Evolutionary conservation across 2,329 filamentous ascomycete species (phyloP).

Genomic region (Hypocreales sp.): DNA sequence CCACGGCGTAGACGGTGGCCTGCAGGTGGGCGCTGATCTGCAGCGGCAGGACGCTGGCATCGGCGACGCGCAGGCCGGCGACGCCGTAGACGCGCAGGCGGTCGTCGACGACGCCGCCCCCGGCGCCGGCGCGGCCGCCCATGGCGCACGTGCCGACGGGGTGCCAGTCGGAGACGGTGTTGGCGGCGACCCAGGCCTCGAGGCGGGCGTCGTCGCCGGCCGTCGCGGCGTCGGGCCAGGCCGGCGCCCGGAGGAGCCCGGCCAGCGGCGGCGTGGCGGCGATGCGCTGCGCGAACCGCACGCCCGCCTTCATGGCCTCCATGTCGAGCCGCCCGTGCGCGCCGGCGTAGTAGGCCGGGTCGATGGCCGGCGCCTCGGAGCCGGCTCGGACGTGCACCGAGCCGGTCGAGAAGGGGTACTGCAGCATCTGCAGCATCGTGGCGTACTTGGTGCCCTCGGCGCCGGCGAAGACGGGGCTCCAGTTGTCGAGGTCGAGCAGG

Average conservation of each 20-base stretch:
- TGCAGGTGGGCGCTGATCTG: slow-evolving; percentile 12
- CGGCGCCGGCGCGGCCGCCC: slow-evolving; percentile 13
- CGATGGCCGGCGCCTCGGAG: slow-evolving; percentile 16
- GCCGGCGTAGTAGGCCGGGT: slow-evolving; percentile 25
- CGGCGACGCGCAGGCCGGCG: slow-evolving; percentile 8
- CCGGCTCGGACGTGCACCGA: slow-evolving; percentile 25
- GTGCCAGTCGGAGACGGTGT: slow-evolving; percentile 21
- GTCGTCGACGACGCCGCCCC: slow-evolving; percentile 14
- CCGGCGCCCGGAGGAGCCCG: slow-evolving; percentile 17
- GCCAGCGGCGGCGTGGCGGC: slow-evolving; percentile 19
- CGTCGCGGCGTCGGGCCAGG: slow-evolving; percentile 8
- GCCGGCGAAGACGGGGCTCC: slow-evolving; percentile 20
- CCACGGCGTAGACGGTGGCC: slow-evolving; percentile 15
- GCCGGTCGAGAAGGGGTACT: slow-evolving; percentile 34
- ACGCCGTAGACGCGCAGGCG: slow-evolving; percentile 11
- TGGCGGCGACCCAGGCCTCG: slow-evolving; percentile 11
- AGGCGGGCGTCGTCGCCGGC: slow-evolving; percentile 6
- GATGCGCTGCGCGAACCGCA: slow-evolving; percentile 23
- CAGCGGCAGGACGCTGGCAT: slow-evolving; percentile 12
- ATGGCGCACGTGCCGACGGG: slow-evolving; percentile 21
- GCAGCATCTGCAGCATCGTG: slow-evolving; percentile 31
- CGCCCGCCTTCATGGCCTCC: slow-evolving; percentile 24
- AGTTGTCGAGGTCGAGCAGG: slow-evolving; percentile 32
- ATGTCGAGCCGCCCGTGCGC: slow-evolving; percentile 23
- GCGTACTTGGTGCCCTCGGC: slow-evolving; percentile 25